Evolutionary conservation across 805 yeast species (phyloP).

Genomic region (Debaryomyces hansenii): DNA sequence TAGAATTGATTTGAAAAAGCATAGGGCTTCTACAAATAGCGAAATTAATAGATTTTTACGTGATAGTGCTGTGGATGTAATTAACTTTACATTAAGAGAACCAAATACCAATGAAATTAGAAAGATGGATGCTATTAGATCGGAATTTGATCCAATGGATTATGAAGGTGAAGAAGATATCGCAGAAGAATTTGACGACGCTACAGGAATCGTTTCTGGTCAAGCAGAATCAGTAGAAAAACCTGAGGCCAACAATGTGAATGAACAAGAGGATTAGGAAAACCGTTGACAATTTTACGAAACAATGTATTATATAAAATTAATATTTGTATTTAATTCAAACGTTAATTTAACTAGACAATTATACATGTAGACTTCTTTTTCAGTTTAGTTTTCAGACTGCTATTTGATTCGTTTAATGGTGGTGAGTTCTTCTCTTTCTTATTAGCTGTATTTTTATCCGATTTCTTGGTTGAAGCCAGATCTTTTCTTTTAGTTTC

Average conservation of each 20-base stretch:
- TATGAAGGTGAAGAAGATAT: conserved; percentile 65
- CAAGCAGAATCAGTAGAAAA: conserved; percentile 1
- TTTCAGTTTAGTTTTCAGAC: conserved; percentile 11
- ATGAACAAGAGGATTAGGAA: background rate
- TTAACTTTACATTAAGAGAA: conserved; percentile 66
- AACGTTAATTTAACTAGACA: conserved; percentile 10
- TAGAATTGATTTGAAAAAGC: conserved; percentile 77
- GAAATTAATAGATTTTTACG: conserved; percentile 54
- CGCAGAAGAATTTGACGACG: conserved; percentile 38
- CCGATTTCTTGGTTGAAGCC: background rate
- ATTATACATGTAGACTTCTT: conserved; percentile 22
- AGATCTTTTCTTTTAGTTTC: conserved; percentile 1
- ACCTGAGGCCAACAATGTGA: background rate
- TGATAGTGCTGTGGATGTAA: conserved; percentile 58
- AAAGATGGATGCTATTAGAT: conserved; percentile 65
- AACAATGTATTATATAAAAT: background rate
- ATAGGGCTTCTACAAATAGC: conserved; percentile 67
- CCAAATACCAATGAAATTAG: conserved; percentile 70
- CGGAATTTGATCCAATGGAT: conserved; percentile 76
- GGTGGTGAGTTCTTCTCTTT: background rate
- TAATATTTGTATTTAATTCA: background rate
- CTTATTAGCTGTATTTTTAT: background rate
- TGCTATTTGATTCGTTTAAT: background rate
- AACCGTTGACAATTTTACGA: background rate
- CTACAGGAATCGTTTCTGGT: conserved; percentile 20